Conservation (phyloP, 768 basidiomycete genomes). For the Suillus fuscotomentosus region DNA sequence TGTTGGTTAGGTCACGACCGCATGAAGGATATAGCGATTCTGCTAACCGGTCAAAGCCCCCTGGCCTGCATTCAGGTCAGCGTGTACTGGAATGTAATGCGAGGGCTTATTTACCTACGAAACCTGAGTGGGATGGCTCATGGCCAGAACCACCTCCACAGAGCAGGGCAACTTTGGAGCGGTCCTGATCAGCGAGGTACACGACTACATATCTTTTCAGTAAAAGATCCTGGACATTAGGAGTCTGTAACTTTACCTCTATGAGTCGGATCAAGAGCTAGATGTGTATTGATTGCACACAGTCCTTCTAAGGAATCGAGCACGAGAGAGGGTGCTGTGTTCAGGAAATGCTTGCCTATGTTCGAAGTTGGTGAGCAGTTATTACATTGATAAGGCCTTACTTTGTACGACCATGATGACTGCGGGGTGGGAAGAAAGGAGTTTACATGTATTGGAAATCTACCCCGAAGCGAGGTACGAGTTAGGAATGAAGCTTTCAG, state of each 20-base stretch:
- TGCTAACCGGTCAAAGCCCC: slow-evolving; percentile 72
- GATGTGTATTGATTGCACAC: slow-evolving; percentile 64
- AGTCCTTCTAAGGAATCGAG: slow-evolving; percentile 77
- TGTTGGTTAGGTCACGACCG: background rate
- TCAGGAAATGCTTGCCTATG: slow-evolving; percentile 73
- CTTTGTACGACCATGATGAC: slow-evolving; percentile 17
- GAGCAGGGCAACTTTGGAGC: slow-evolving; percentile 69
- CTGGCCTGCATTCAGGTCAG: slow-evolving; percentile 43
- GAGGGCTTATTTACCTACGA: slow-evolving; percentile 61
- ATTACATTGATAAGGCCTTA: background rate
- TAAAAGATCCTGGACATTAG: slow-evolving; percentile 5
- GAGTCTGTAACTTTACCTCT: slow-evolving; percentile 49
- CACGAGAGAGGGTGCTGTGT: slow-evolving; percentile 68
- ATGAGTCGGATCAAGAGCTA: slow-evolving; percentile 67
- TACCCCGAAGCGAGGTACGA: too few species aligned
- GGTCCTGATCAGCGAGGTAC: slow-evolving; percentile 54
- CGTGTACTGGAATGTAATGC: background rate
- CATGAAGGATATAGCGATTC: background rate
- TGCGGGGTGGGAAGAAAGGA: background rate
- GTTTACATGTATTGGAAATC: background rate
- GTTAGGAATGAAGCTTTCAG: too few species aligned
- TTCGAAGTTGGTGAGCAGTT: background rate
- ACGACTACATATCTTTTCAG: slow-evolving; percentile 45
- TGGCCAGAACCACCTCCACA: slow-evolving; percentile 89
- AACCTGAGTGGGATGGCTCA: slow-evolving; percentile 87